Evolutionary conservation across 805 yeast species (phyloP).

Genomic region (Sugiyamaella floridensis): DNA sequence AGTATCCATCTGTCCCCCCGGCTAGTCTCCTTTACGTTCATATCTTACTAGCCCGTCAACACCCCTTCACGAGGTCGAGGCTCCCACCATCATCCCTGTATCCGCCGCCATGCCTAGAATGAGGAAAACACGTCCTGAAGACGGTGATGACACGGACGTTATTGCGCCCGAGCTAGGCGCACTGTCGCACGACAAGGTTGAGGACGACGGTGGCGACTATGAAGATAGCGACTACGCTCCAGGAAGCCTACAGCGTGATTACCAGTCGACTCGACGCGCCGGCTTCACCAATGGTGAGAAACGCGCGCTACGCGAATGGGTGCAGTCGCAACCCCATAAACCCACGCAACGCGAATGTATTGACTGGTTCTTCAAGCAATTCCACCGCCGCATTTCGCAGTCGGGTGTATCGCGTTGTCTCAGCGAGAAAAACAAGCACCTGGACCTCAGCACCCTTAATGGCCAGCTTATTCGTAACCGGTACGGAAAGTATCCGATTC

Average conservation of each 20-base stretch:
- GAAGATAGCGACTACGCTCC: background rate
- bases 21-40: background rate
- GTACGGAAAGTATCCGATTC: slow-evolving; percentile 9
- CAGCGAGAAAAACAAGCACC: slow-evolving; percentile 7
- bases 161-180: background rate
- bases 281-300: slow-evolving; percentile 10
- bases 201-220: background rate
- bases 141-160: background rate
- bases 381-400: slow-evolving; percentile 8
- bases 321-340: slow-evolving; percentile 3
- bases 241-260: too few relatives aligned
- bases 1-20: background rate
- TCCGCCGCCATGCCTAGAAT: background rate
- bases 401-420: slow-evolving; percentile 13
- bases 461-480: slow-evolving; percentile 6
- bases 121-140: background rate
- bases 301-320: slow-evolving; percentile 11
- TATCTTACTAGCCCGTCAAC: background rate
- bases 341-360: slow-evolving; percentile 10
- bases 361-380: slow-evolving; percentile 11
- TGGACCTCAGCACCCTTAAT: slow-evolving; percentile 7
- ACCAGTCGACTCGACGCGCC: background rate
- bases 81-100: background rate
- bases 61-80: background rate
- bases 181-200: background rate